Conservation (phyloP, 2,329 filamentous ascomycete genomes). For the Xylariales sp. region DNA sequence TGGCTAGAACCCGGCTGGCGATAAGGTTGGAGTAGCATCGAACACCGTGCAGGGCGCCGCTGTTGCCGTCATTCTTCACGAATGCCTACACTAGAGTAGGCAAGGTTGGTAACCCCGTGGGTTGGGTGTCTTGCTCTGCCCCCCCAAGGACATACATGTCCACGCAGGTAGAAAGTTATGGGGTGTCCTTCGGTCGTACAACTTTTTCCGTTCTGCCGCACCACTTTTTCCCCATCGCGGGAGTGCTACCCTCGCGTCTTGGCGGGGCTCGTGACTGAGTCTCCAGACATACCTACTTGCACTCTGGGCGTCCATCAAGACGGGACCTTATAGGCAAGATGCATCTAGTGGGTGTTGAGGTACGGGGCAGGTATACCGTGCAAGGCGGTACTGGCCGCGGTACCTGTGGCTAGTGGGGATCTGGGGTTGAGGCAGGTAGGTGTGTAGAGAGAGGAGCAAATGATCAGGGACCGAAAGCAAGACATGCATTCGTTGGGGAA, state of each 20-base stretch:
- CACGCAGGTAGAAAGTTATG: too few species aligned
- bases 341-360: neutral
- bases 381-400: constrained; percentile 20
- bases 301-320: constrained; percentile 6
- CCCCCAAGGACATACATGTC: neutral
- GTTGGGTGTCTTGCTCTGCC: constrained; percentile 32
- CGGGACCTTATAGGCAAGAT: neutral
- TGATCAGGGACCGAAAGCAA: constrained; percentile 12
- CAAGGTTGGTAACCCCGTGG: constrained; percentile 30
- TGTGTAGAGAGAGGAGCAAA: neutral
- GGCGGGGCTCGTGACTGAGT: constrained; percentile 32
- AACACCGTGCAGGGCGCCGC: neutral
- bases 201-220: neutral
- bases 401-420: constrained; percentile 7
- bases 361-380: constrained; percentile 20
- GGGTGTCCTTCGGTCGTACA: neutral
- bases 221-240: neutral
- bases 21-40: constrained; percentile 21
- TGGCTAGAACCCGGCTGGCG: neutral
- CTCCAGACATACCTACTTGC: constrained; percentile 28
- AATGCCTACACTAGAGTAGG: neutral
- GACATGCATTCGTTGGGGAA: constrained; percentile 23
- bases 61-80: constrained; percentile 4
- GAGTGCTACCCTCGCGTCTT: constrained; percentile 25
- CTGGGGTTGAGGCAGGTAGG: constrained; percentile 12